Evolutionary conservation across 1,284 basidiomycete species (phyloP).

Genomic region (Ustilago esculenta): DNA sequence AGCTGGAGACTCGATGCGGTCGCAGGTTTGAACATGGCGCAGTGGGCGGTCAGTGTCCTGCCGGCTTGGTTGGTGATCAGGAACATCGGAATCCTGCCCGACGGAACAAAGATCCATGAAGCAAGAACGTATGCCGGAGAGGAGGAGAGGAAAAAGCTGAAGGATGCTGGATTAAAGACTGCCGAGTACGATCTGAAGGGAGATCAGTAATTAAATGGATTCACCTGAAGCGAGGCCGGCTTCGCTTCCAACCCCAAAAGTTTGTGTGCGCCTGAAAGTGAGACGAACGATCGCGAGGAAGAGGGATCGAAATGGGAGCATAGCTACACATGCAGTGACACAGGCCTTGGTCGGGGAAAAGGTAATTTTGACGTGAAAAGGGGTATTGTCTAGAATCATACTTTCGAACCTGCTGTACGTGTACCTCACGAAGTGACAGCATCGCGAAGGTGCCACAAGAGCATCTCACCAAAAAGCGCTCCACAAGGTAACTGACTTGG

Average conservation of each 20-base stretch:
- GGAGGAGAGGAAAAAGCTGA: constrained; percentile 40
- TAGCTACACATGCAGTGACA: too few species aligned
- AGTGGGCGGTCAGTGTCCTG: constrained; percentile 52
- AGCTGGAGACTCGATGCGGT: constrained; percentile 57
- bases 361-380: too few species aligned
- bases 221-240: too few species aligned
- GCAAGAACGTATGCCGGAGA: constrained; percentile 47
- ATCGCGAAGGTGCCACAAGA: constrained; percentile 43
- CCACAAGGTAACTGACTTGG: constrained; percentile 45
- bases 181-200: constrained; percentile 36
- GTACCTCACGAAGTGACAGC: constrained; percentile 14
- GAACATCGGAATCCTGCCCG: constrained; percentile 49
- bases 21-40: constrained; percentile 60
- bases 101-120: constrained; percentile 51
- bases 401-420: too few species aligned
- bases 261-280: too few species aligned
- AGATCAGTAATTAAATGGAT: constrained; percentile 16
- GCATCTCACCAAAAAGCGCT: constrained; percentile 51
- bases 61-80: constrained; percentile 61
- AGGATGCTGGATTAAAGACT: constrained; percentile 16
- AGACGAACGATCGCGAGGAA: too few species aligned
- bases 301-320: too few species aligned
- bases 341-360: too few species aligned
- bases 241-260: too few species aligned
- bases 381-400: neutral